phyloP scores from a whole-genome alignment of 2,329 filamentous ascomycete genomes.

The Anthostomella pinea region DNA sequence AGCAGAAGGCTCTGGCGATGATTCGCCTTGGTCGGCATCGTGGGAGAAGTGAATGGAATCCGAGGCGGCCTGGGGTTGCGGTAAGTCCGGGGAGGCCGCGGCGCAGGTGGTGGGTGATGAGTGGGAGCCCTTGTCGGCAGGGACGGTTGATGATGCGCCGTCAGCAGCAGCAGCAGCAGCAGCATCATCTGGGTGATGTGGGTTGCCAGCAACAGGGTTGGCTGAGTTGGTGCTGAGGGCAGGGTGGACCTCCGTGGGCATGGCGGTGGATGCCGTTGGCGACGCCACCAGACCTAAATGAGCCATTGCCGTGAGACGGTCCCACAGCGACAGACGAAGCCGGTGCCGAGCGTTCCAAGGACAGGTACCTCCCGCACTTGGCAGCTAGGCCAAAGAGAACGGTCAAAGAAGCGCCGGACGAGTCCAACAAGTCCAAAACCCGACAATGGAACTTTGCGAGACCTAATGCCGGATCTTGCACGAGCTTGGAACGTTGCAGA shows the following conservation, averaged over 20 bases:
- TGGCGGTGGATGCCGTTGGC: constrained; percentile 16
- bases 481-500: background rate
- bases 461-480: constrained; percentile 3
- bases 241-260: constrained; percentile 26
- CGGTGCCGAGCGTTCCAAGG: too few relatives aligned
- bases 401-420: constrained; percentile 1
- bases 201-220: constrained; percentile 1
- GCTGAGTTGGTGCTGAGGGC: constrained; percentile 19
- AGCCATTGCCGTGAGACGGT: constrained; percentile 15
- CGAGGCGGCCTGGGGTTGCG: constrained; percentile 9
- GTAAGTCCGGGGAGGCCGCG: constrained; percentile 22
- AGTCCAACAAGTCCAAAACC: background rate
- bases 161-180: constrained; percentile 17
- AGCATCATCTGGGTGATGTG: constrained; percentile 27
- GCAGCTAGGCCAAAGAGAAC: too few relatives aligned
- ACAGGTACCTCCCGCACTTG: too few relatives aligned
- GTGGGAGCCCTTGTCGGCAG: constrained; percentile 8
- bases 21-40: constrained; percentile 23
- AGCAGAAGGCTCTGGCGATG: constrained; percentile 22
- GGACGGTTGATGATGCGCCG: constrained; percentile 12
- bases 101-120: constrained; percentile 2
- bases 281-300: constrained; percentile 22
- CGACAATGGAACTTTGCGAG: background rate
- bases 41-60: constrained; percentile 12
- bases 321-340: constrained; percentile 4